Evolutionary conservation across 2,329 filamentous ascomycete species (phyloP).

Genomic region (Tympanopsis confertula): DNA sequence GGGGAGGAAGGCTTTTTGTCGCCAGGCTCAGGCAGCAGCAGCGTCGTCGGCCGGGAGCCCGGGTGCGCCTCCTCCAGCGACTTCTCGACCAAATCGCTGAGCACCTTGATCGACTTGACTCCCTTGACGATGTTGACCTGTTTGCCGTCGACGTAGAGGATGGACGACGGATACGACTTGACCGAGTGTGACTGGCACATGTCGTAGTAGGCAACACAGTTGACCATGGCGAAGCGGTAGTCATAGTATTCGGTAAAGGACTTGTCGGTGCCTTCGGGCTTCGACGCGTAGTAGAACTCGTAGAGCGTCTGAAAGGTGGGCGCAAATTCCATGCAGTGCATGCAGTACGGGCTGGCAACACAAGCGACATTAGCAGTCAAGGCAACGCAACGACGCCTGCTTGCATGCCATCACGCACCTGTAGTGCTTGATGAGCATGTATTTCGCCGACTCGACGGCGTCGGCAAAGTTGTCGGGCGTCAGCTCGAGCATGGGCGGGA

Average conservation of each 20-base stretch:
- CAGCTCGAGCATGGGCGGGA: slow-evolving; percentile 54
- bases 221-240: slow-evolving; percentile 74
- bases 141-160: slow-evolving; percentile 70
- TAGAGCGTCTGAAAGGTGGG: slow-evolving; percentile 86
- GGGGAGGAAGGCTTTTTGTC: slow-evolving; percentile 70
- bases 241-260: slow-evolving; percentile 73
- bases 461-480: slow-evolving; percentile 43
- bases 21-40: slow-evolving; percentile 62
- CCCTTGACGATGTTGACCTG: slow-evolving; percentile 54
- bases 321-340: slow-evolving; percentile 68
- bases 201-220: slow-evolving; percentile 76
- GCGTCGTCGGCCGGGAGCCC: slow-evolving; percentile 59
- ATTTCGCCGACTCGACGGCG: slow-evolving; percentile 32
- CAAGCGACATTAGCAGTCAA: slow-evolving; percentile 34
- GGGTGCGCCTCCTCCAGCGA: slow-evolving; percentile 69
- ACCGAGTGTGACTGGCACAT: slow-evolving; percentile 62
- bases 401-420: slow-evolving; percentile 34
- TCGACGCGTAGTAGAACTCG: slow-evolving; percentile 84
- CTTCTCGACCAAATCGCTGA: slow-evolving; percentile 65
- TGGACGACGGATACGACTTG: slow-evolving; percentile 62
- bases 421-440: slow-evolving; percentile 50
- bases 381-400: slow-evolving; percentile 8
- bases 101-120: slow-evolving; percentile 49
- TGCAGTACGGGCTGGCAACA: slow-evolving; percentile 47
- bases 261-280: slow-evolving; percentile 32